Evolutionary conservation across 768 basidiomycete genomes (phyloP).

Genomic region (Pisolithus orientalis): DNA sequence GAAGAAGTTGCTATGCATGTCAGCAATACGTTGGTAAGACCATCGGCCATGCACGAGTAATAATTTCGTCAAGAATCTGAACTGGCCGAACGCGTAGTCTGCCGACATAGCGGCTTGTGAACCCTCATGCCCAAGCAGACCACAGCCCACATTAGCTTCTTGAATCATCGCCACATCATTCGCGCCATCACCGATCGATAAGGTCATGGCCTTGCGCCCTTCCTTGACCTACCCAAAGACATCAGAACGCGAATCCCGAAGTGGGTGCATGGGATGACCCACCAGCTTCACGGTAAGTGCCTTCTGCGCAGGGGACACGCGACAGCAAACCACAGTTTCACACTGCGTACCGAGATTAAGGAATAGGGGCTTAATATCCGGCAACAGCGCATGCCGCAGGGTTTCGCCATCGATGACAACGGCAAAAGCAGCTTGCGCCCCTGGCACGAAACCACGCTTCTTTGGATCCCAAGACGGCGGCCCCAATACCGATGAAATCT

Average conservation of each 20-base stretch:
- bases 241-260: constrained; percentile 4
- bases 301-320: constrained; percentile 96
- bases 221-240: constrained; percentile 70
- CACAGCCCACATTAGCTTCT: constrained; percentile 97
- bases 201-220: constrained; percentile 90
- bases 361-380: constrained; percentile 78
- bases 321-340: constrained; percentile 96
- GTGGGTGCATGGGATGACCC: constrained; percentile 19
- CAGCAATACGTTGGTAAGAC: constrained; percentile 94
- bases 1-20: constrained; percentile 98
- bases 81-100: constrained; percentile 97
- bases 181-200: constrained; percentile 95
- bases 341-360: constrained; percentile 92
- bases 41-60: constrained; percentile 93
- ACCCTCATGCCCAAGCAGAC: constrained; percentile 88
- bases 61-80: constrained; percentile 87
- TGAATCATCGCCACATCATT: constrained; percentile 99
- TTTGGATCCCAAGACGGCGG: constrained; percentile 58
- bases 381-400: constrained; percentile 69
- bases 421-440: constrained; percentile 73
- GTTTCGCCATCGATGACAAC: constrained; percentile 97
- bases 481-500: constrained; percentile 82
- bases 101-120: constrained; percentile 99
- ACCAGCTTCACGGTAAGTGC: constrained; percentile 94
- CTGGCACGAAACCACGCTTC: constrained; percentile 61